These are phyloP conservation scores for Pleurotus sapidus DNA, from an alignment of 768 basidiomycete genomes.

Conservation along the genomic window DNA sequence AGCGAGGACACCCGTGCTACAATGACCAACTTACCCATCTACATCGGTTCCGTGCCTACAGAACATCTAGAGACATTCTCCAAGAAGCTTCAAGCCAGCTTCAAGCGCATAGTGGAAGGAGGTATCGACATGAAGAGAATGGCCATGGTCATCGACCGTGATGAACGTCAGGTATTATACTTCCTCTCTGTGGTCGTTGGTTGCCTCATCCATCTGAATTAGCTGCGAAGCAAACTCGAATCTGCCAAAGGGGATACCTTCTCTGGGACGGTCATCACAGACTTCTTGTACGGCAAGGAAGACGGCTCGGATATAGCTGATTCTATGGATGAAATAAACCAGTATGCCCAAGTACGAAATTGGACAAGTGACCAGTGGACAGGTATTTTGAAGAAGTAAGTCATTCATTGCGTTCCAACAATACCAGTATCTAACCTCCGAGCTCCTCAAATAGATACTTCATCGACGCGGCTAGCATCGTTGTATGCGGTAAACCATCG, in stretches of 20 bases:
- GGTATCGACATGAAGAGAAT: slow-evolving; percentile 92
- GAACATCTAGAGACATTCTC: slow-evolving; percentile 76
- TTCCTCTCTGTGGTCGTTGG: background rate
- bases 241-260: slow-evolving; percentile 81
- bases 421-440: no score
- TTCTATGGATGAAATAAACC: slow-evolving; percentile 76
- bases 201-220: slow-evolving; percentile 7
- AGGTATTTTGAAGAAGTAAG: slow-evolving; percentile 69
- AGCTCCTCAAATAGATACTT: slow-evolving; percentile 58
- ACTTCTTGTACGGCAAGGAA: slow-evolving; percentile 83
- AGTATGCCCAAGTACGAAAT: slow-evolving; percentile 60
- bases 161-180: slow-evolving; percentile 72
- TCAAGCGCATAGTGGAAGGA: slow-evolving; percentile 64
- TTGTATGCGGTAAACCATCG: slow-evolving; percentile 89
- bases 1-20: slow-evolving; percentile 74
- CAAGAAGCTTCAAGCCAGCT: slow-evolving; percentile 60
- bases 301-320: slow-evolving; percentile 76
- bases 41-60: slow-evolving; percentile 80
- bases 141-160: slow-evolving; percentile 79
- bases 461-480: slow-evolving; percentile 65
- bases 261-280: slow-evolving; percentile 67
- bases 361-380: slow-evolving; percentile 83
- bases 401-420: background rate
- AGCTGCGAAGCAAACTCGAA: slow-evolving; percentile 85
- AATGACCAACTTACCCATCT: slow-evolving; percentile 69